Conservation (phyloP, 345 rosid species). For the Sonneratia alba region DNA sequence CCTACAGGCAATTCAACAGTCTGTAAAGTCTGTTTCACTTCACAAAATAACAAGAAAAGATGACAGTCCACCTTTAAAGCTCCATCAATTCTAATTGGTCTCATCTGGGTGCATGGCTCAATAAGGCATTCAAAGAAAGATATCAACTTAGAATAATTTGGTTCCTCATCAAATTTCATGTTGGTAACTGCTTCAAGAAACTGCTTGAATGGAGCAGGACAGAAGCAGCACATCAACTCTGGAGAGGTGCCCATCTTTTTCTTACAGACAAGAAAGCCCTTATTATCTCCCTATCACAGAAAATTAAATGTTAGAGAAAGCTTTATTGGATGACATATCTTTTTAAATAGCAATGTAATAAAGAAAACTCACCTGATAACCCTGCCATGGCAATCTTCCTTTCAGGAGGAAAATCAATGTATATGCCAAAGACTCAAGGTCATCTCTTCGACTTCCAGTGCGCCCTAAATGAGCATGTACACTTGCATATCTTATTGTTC, state of each 20-base stretch:
- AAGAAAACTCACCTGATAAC: slow-evolving; percentile 53
- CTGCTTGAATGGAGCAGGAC: slow-evolving; percentile 74
- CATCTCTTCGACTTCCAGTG: slow-evolving; percentile 87
- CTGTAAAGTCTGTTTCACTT: not conserved
- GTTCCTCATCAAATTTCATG: slow-evolving; percentile 92
- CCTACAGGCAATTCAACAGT: not conserved
- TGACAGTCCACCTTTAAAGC: slow-evolving; percentile 64
- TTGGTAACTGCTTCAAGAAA: slow-evolving; percentile 85
- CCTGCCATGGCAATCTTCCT: slow-evolving; percentile 98
- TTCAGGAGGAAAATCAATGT: slow-evolving; percentile 81
- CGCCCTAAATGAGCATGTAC: slow-evolving; percentile 97
- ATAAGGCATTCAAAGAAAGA: slow-evolving; percentile 66
- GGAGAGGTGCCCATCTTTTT: slow-evolving; percentile 91
- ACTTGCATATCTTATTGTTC: slow-evolving; percentile 92
- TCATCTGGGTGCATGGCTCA: slow-evolving; percentile 49
- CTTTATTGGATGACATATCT: not conserved
- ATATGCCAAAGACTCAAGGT: slow-evolving; percentile 92
- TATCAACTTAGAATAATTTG: slow-evolving; percentile 81
- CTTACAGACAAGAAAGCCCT: slow-evolving; percentile 92
- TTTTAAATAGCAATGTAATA: slow-evolving; percentile 2
- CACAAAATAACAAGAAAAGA: not conserved
- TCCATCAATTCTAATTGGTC: slow-evolving; percentile 94
- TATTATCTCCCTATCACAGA: slow-evolving; percentile 73
- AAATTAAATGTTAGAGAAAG: slow-evolving; percentile 5
- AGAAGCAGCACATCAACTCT: slow-evolving; percentile 79